phyloP scores from a whole-genome alignment of 768 basidiomycete genomes.

The Pisolithus albus region DNA sequence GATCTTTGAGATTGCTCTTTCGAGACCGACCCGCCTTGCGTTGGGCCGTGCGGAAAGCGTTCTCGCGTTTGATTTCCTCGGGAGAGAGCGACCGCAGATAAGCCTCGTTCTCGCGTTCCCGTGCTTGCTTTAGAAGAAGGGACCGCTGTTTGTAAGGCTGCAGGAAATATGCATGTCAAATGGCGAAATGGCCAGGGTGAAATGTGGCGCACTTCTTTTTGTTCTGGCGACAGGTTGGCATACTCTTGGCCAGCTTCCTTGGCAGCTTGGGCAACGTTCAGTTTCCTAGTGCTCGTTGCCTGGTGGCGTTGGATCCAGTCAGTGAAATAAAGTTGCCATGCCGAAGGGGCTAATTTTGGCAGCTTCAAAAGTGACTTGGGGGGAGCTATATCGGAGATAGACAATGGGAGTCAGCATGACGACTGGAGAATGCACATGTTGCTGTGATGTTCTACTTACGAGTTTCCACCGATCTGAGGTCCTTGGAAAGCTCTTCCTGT shows the following conservation, averaged over 20 bases:
- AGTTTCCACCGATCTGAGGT: slow-evolving; percentile 38
- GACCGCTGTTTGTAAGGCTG: slow-evolving; percentile 85
- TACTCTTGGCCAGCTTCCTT: slow-evolving; percentile 93
- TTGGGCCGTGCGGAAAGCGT: slow-evolving; percentile 84
- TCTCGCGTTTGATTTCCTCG: slow-evolving; percentile 92
- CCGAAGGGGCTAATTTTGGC: slow-evolving; percentile 87
- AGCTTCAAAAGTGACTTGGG: slow-evolving; percentile 76
- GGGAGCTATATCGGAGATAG: slow-evolving; percentile 41
- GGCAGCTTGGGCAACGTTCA: slow-evolving; percentile 92
- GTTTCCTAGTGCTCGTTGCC: slow-evolving; percentile 70
- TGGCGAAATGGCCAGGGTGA: slow-evolving; percentile 17
- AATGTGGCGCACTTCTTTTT: slow-evolving; percentile 66
- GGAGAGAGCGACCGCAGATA: slow-evolving; percentile 89
- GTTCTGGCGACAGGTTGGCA: slow-evolving; percentile 63
- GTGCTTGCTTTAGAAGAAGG: slow-evolving; percentile 74
- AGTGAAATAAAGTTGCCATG: slow-evolving; percentile 96
- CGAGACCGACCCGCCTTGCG: slow-evolving; percentile 89
- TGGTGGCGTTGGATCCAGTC: slow-evolving; percentile 90
- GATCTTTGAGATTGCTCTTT: slow-evolving; percentile 93
- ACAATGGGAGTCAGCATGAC: slow-evolving; percentile 21
- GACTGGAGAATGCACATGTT: slow-evolving; percentile 25
- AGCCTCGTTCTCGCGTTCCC: slow-evolving; percentile 72
- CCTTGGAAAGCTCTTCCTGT: slow-evolving; percentile 32
- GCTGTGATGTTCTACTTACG: slow-evolving; percentile 34
- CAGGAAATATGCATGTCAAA: slow-evolving; percentile 14